Percentiles rank a stretch among this genome's conserved stretches.
Evolutionary conservation across 1,284 basidiomycete species (phyloP).

Genomic region (Puccinia novopanici): DNA sequence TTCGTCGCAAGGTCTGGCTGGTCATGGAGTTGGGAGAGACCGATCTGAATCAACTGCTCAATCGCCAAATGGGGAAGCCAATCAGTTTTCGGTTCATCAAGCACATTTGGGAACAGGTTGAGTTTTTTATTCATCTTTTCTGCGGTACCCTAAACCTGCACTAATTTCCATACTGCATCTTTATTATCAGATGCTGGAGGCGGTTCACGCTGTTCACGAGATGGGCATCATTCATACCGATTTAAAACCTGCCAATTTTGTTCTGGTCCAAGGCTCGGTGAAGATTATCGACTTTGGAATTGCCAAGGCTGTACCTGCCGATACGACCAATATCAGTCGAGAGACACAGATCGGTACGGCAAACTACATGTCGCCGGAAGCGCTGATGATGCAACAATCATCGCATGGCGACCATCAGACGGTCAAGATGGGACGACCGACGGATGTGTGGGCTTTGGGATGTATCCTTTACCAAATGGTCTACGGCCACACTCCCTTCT

Average conservation of each 20-base stretch:
- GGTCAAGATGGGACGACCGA: conserved; percentile 64
- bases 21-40: conserved; percentile 93
- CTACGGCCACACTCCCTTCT: conserved; percentile 86
- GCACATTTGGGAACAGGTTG: conserved; percentile 90
- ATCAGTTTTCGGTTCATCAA: conserved; percentile 88
- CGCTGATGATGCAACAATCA: conserved; percentile 57
- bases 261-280: conserved; percentile 84
- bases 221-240: conserved; percentile 97
- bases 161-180: neutral
- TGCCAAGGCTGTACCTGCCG: conserved; percentile 92
- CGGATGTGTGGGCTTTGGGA: conserved; percentile 96
- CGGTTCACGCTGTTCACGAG: conserved; percentile 90
- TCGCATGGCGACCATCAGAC: conserved; percentile 33
- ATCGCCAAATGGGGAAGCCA: conserved; percentile 76
- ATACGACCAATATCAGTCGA: conserved; percentile 92
- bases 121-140: conserved; percentile 52
- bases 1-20: conserved; percentile 58
- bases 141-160: neutral
- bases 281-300: conserved; percentile 97
- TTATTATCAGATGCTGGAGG: conserved; percentile 78
- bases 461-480: conserved; percentile 97
- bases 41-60: conserved; percentile 76
- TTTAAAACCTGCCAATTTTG: conserved; percentile 93
- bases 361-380: conserved; percentile 94
- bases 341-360: conserved; percentile 84